Evolutionary conservation across 352 stramenopile genomes (phyloP).

Genomic region (Blastocystis hominis): DNA sequence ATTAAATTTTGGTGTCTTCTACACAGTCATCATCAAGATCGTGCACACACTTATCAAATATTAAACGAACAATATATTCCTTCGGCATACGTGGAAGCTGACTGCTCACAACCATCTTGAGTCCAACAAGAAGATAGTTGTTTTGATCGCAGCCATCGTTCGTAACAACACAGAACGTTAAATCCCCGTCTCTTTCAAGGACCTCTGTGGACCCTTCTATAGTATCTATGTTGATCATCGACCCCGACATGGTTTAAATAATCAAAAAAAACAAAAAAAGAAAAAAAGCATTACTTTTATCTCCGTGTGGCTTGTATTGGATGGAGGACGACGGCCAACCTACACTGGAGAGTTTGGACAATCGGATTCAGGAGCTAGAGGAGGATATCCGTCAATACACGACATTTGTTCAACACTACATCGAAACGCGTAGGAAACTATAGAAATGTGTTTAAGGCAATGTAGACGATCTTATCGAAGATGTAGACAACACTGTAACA

Average conservation of each 20-base stretch:
- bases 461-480: slow-evolving; percentile 23
- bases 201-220: slow-evolving; percentile 35
- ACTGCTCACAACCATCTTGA: slow-evolving; percentile 70
- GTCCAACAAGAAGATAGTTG: slow-evolving; percentile 80
- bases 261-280: too few relatives aligned
- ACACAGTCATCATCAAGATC: not conserved
- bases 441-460: not conserved
- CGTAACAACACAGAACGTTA: slow-evolving; percentile 65
- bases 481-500: slow-evolving; percentile 19
- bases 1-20: slow-evolving; percentile 78
- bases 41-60: slow-evolving; percentile 82
- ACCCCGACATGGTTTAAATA: slow-evolving; percentile 21
- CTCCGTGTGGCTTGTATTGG: not conserved
- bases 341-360: not conserved
- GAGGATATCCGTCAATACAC: not conserved
- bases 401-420: not conserved
- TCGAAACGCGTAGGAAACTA: not conserved
- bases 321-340: not conserved
- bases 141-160: slow-evolving; percentile 78
- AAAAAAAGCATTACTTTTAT: not conserved
- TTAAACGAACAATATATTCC: slow-evolving; percentile 95
- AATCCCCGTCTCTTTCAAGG: slow-evolving; percentile 33
- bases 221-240: slow-evolving; percentile 27
- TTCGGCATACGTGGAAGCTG: slow-evolving; percentile 80
- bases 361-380: not conserved